Conservation (phyloP, 2,329 filamentous ascomycete genomes). For the Colletotrichum lini region DNA sequence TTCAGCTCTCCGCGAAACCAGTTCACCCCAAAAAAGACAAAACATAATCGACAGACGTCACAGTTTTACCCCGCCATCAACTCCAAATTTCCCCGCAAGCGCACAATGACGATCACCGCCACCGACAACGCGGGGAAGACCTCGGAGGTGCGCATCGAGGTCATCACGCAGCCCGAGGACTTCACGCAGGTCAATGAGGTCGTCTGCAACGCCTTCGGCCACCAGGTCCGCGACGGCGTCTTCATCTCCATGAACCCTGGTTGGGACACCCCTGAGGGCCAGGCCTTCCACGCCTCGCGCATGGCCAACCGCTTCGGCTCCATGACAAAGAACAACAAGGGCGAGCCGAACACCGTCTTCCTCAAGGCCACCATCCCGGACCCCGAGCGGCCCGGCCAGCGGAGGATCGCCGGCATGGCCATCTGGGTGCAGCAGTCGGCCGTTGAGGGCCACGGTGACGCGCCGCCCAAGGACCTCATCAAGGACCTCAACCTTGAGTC, state of each 20-base stretch:
- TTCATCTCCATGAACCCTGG: conserved; percentile 67
- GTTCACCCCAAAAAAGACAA: too few relatives aligned
- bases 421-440: conserved; percentile 69
- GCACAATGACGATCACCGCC: conserved; percentile 15
- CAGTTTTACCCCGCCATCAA: background rate
- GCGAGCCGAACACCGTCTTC: conserved; percentile 65
- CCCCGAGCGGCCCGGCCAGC: conserved; percentile 45
- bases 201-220: conserved; percentile 59
- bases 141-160: conserved; percentile 45
- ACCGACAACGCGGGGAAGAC: conserved; percentile 16
- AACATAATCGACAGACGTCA: background rate
- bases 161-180: conserved; percentile 49
- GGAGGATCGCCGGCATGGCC: conserved; percentile 64
- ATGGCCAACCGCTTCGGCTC: conserved; percentile 59
- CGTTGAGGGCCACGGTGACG: conserved; percentile 63
- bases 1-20: too few relatives aligned
- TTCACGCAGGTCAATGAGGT: conserved; percentile 47
- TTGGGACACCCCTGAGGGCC: conserved; percentile 67
- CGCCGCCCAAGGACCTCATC: conserved; percentile 52
- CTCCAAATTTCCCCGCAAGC: conserved; percentile 14
- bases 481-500: conserved; percentile 50
- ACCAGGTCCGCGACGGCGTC: conserved; percentile 64
- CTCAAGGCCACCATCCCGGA: conserved; percentile 66
- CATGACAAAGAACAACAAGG: conserved; percentile 57
- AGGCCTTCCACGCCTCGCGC: conserved; percentile 51